Base-by-base conservation (phyloP, 495 filamentous ascomycete genomes). In the Cairneyella variabilis region DNA sequence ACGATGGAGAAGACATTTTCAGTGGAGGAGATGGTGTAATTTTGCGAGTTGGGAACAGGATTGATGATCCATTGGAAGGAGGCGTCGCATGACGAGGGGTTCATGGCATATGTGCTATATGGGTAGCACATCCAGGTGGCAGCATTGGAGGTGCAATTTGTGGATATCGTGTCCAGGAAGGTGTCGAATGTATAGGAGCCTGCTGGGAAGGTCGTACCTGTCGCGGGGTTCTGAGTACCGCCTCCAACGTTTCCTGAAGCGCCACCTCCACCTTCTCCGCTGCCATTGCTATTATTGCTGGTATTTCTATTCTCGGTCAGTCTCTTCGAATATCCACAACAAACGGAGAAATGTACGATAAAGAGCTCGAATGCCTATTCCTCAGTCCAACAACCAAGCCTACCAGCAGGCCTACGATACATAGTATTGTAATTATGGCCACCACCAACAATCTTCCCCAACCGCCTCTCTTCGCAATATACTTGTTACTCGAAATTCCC, bases 11-110 rank as follows among this genome's bases (percentile, higher is more conserved):
- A 78, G 1, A 70, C 72, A 49, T 82, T 77, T 27, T 66, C 51
- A 20, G 71, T 72, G 9, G 71, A 74, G 30, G 73, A 74, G 53
- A 78, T 77, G 36, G 57, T 50, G 61, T 69, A 75, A 34, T 60
- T 53, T 26, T 45, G 21, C 0, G 51, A 47, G 18, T 48, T 18
- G 8, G 27, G 25, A 7, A 43, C 23, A 11, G 64, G 61, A 8
- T 28, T 49, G 53, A 84, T 81, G 51, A 77, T 71, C 80, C 80
- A 84, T 61, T 75, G 70, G 66, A 83, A 85, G 40, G 68, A 75
- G 1, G 78, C 72, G 3, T 58, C 53, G 12, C 70, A 62, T 16
- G 55, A 44, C 10, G 40, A 25, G 6, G 70, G 62, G 12, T 65
- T 58, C 16, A 57, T 42, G 40, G 63, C 60, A 62, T 75, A 83